Evolutionary conservation across 192 early-diverging fungal species (phyloP).

Genomic region (Geranomyces michiganensis): DNA sequence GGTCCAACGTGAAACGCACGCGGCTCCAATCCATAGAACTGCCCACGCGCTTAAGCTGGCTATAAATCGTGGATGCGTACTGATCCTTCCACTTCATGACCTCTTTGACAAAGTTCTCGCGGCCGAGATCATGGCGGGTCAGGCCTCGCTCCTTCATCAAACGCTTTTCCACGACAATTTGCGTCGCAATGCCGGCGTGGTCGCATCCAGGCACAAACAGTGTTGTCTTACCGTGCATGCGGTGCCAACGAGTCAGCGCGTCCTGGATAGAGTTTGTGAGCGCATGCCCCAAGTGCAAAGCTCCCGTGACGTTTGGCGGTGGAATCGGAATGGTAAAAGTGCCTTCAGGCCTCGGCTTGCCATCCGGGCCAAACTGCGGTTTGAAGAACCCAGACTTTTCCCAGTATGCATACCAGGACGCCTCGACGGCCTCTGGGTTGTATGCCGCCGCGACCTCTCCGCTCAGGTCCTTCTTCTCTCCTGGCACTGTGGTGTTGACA

Average conservation of each 20-base stretch:
- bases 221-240: conserved; percentile 95
- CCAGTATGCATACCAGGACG: conserved; percentile 98
- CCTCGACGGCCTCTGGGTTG: conserved; percentile 88
- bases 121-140: conserved; percentile 92
- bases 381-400: conserved; percentile 90
- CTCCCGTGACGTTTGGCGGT: conserved; percentile 99
- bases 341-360: conserved; percentile 73
- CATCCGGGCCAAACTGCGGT: conserved; percentile 72
- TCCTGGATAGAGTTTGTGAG: conserved; percentile 95
- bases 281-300: conserved; percentile 92
- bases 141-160: conserved; percentile 80
- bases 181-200: conserved; percentile 97
- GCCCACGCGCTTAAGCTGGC: conserved; percentile 88
- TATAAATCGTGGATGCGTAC: conserved; percentile 80
- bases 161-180: conserved; percentile 96
- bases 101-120: conserved; percentile 84
- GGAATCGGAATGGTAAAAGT: conserved; percentile 92
- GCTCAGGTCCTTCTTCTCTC: conserved; percentile 86
- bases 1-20: conserved; percentile 91
- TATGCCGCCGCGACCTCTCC: conserved; percentile 80
- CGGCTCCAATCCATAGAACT: conserved; percentile 93
- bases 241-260: conserved; percentile 88
- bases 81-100: conserved; percentile 96
- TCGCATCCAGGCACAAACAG: conserved; percentile 95
- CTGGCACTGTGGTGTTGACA: conserved; percentile 81